Evolutionary conservation across 768 basidiomycete species (phyloP).

Genomic region (Rhizopogon roseolus): DNA sequence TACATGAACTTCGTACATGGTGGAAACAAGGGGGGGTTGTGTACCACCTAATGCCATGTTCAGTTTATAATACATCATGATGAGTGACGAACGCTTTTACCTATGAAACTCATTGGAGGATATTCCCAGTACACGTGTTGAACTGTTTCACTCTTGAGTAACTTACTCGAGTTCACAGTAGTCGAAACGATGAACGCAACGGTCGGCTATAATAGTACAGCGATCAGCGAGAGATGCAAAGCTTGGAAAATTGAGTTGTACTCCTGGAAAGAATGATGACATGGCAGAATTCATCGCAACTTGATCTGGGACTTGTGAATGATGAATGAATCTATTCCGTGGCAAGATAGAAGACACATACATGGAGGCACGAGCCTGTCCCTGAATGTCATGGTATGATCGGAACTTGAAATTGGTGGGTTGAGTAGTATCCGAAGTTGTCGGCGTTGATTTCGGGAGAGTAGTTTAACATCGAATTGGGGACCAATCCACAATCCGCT

Average conservation of each 20-base stretch:
- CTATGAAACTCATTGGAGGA: neutral
- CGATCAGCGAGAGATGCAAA: neutral
- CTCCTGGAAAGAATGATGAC: neutral
- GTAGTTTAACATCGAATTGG: neutral
- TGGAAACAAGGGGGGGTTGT: neutral
- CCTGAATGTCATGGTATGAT: neutral
- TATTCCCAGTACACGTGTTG: neutral
- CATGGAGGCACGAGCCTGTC: no score
- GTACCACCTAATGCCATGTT: neutral
- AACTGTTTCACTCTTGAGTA: neutral
- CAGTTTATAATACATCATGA: neutral
- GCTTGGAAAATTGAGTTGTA: neutral
- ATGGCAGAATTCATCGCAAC: neutral
- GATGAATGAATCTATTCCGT: neutral
- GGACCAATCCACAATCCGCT: slow-evolving; percentile 7
- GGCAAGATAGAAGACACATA: neutral
- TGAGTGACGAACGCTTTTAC: neutral
- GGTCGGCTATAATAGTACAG: neutral
- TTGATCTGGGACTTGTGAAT: neutral
- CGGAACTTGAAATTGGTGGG: neutral
- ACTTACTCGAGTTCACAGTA: slow-evolving; percentile 1
- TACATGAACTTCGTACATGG: slow-evolving; percentile 2
- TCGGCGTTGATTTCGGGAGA: neutral
- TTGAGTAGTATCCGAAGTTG: neutral
- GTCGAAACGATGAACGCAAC: slow-evolving; percentile 11